A percentile compares a stretch with the other conserved stretches of the same genome.
phyloP scores from a whole-genome alignment of 2,329 filamentous ascomycete species.

The Fusarium xylarioides region DNA sequence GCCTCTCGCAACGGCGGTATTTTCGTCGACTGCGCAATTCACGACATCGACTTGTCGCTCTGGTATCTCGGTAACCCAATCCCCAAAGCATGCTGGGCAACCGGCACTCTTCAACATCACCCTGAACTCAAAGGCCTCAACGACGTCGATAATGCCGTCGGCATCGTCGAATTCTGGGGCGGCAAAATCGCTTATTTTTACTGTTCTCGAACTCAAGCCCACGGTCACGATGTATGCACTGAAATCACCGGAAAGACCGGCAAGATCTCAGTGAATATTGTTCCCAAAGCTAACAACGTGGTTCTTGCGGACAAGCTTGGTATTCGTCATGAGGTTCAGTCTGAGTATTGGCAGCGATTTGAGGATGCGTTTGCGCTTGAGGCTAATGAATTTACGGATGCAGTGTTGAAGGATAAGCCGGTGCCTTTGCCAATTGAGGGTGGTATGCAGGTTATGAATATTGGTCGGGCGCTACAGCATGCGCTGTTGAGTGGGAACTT shows the following conservation, averaged over 20 bases:
- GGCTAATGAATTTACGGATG: slow-evolving; percentile 68
- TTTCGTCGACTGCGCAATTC: slow-evolving; percentile 75
- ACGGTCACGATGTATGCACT: slow-evolving; percentile 68
- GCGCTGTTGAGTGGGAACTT: slow-evolving; percentile 62
- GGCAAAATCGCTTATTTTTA: slow-evolving; percentile 73
- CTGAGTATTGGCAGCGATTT: slow-evolving; percentile 70
- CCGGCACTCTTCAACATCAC: slow-evolving; percentile 28
- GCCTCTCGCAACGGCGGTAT: slow-evolving; percentile 71
- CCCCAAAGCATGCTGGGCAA: slow-evolving; percentile 25
- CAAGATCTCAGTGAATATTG: slow-evolving; percentile 68
- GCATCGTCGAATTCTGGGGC: slow-evolving; percentile 71
- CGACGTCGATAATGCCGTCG: slow-evolving; percentile 49
- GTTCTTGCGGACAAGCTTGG: slow-evolving; percentile 58
- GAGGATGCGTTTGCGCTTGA: slow-evolving; percentile 69
- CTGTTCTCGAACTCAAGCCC: slow-evolving; percentile 70
- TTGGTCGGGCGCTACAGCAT: slow-evolving; percentile 68
- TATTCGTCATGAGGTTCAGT: slow-evolving; percentile 65
- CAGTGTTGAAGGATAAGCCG: slow-evolving; percentile 55
- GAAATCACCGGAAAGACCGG: slow-evolving; percentile 74
- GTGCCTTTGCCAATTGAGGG: slow-evolving; percentile 62
- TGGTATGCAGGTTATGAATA: slow-evolving; percentile 67
- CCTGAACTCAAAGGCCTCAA: slow-evolving; percentile 41
- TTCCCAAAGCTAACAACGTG: slow-evolving; percentile 63
- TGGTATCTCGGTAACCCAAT: slow-evolving; percentile 42
- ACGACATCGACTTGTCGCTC: slow-evolving; percentile 63